phyloP scores from a whole-genome alignment of 1,284 basidiomycete species.

The Microbotryum intermedium region DNA sequence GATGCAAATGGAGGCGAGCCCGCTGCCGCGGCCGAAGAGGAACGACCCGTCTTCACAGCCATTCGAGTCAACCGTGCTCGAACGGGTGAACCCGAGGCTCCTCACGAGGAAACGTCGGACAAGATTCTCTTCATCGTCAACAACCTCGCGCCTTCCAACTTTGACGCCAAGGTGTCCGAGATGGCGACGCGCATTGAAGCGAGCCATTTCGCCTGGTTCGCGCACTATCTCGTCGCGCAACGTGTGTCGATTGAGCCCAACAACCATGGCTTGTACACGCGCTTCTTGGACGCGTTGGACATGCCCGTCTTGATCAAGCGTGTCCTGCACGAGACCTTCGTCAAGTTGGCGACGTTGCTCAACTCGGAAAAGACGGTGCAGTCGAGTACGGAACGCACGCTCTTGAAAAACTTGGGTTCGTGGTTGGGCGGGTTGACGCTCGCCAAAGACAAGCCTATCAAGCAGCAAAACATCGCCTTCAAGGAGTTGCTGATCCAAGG shows the following conservation, averaged over 20 bases:
- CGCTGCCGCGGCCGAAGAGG: conserved; percentile 18
- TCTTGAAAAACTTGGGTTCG: conserved; percentile 86
- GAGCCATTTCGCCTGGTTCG: conserved; percentile 85
- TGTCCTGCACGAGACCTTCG: conserved; percentile 85
- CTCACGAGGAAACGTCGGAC: conserved; percentile 82
- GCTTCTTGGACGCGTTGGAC: conserved; percentile 78
- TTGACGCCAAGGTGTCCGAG: conserved; percentile 74
- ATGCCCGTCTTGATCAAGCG: conserved; percentile 56
- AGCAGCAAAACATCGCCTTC: conserved; percentile 86
- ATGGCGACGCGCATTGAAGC: conserved; percentile 74
- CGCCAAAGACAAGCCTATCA: conserved; percentile 84
- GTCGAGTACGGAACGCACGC: conserved; percentile 71
- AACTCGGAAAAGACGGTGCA: conserved; percentile 88
- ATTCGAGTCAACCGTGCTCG: conserved; percentile 45
- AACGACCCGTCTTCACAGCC: conserved; percentile 55
- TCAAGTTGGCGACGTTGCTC: conserved; percentile 74
- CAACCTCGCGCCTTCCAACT: conserved; percentile 90
- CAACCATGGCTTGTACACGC: conserved; percentile 90
- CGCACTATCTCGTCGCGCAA: conserved; percentile 92
- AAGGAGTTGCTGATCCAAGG: conserved; percentile 94
- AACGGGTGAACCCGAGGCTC: conserved; percentile 50
- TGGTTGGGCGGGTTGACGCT: conserved; percentile 94
- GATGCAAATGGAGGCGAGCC: background rate
- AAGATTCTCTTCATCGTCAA: conserved; percentile 97
- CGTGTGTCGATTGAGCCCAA: conserved; percentile 94